These are phyloP conservation scores for Desmodesmus armatus DNA, from an alignment of 139 green algal genomes.

Conservation along the genomic window DNA sequence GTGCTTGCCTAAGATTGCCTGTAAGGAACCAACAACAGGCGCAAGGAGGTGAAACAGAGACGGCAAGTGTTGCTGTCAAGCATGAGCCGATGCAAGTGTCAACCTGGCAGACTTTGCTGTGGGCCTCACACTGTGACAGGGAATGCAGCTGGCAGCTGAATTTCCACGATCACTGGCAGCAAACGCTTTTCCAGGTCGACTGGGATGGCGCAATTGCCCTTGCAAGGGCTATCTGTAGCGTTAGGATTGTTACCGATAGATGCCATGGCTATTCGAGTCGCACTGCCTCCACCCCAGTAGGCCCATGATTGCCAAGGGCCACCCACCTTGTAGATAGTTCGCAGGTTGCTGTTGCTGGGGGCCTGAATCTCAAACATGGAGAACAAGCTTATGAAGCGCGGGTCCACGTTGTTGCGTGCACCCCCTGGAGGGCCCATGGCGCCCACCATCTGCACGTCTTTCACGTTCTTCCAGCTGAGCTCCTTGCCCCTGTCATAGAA, in stretches of 20 bases:
- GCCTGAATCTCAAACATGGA: conserved; percentile 88
- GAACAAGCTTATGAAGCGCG: conserved; percentile 89
- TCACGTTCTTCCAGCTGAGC: conserved; percentile 93
- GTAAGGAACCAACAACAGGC: background rate
- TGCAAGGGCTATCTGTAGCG: too few relatives aligned
- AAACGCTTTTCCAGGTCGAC: too few relatives aligned
- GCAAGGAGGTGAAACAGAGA: background rate
- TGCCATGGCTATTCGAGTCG: too few relatives aligned
- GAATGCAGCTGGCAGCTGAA: too few relatives aligned
- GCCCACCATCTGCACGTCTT: conserved; percentile 85
- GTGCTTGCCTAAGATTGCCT: conserved; percentile 37
- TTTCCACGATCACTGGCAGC: too few relatives aligned
- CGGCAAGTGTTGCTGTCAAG: too few relatives aligned
- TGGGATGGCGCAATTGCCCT: too few relatives aligned
- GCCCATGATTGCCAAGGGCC: background rate
- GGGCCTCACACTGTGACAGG: too few relatives aligned
- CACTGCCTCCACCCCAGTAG: too few relatives aligned
- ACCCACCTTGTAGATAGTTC: conserved; percentile 79
- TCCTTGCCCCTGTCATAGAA: conserved; percentile 95
- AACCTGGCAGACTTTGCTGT: too few relatives aligned
- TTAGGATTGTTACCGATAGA: too few relatives aligned
- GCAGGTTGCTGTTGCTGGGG: conserved; percentile 77
- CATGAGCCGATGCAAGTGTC: background rate
- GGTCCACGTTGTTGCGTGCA: conserved; percentile 87
- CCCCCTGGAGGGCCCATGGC: conserved; percentile 91